Evolutionary conservation across 352 stramenopile genomes (phyloP), one percentile per base, ranked within the genome.

Genomic region (Phytophthora pluvialis): DNA sequence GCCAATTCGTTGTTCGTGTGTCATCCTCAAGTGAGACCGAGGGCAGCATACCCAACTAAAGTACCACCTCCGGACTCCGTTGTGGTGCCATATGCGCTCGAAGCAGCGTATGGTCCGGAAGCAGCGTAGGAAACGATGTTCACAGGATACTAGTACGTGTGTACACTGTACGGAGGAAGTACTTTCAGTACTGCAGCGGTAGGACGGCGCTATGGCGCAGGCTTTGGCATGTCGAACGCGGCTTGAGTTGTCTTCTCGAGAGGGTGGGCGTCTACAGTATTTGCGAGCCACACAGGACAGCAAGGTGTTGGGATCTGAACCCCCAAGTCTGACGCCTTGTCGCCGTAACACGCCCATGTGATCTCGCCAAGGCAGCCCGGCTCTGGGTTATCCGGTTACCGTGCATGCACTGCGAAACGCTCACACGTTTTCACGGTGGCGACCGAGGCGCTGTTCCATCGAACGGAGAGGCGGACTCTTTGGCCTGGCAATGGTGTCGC

Each of bases 271-370:
- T 21, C 35, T 42, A 2, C 7, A 26, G 31, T 35, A 35, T 35
- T 46, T 26, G 29, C 28, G 25, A 49, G 36, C 63, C 57, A 67
- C 56, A 62, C 62, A 43, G 21, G 36, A 31, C 35, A 47, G 60
- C 54, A 29, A 31, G 10, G 15, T 16, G 28, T 28, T 56, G 35
- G 44, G 63, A 71, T 71, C 67, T 71, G 63, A 50, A 43, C 21
- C 26, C 45, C 21, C 4, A 62, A 53, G 32, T 21, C 54, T 46
- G 32, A 25, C 60, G 52, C 60, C 15, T 64, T 64, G 53, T 64
- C 45, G 61, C 45, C 53, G 53, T 42, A 51, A 51, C 44, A 61
- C 62, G 61, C 56, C 62, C 62, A 60, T 70, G 62, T 70, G 55
- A 54, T 65, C 54, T 65, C 25, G 16, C 10, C 13, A 55, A 28